A percentile compares a stretch with the other conserved stretches of the same genome.
Evolutionary conservation across 441 rosid genomes (phyloP).

Genomic region (Manihot esculenta): DNA sequence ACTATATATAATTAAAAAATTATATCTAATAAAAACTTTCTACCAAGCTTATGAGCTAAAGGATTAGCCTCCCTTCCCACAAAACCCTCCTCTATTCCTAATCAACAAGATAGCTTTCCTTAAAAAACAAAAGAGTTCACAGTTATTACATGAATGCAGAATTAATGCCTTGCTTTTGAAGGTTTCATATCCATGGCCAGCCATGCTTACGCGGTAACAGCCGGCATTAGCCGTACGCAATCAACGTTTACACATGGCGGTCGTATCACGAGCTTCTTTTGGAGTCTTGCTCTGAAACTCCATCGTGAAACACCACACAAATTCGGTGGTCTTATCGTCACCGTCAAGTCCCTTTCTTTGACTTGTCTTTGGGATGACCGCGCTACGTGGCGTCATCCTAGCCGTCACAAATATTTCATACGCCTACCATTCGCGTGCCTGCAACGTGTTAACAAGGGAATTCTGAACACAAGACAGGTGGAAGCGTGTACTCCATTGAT

Average conservation of each 20-base stretch:
- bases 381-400: constrained; percentile 19
- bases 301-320: not conserved
- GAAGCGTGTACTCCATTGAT: not conserved
- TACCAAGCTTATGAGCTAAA: too few relatives aligned
- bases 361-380: constrained; percentile 1
- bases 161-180: too few relatives aligned
- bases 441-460: constrained; percentile 2
- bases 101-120: too few relatives aligned
- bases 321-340: not conserved
- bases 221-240: not conserved
- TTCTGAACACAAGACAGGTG: constrained; percentile 4
- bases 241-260: not conserved
- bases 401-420: too few relatives aligned
- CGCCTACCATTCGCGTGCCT: not conserved
- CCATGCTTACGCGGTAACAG: not conserved
- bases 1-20: too few relatives aligned
- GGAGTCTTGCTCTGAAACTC: not conserved
- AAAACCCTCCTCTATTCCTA: too few relatives aligned
- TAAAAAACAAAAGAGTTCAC: too few relatives aligned
- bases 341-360: constrained; percentile 19
- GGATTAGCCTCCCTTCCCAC: too few relatives aligned
- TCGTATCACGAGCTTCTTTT: not conserved
- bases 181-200: not conserved
- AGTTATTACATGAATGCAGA: too few relatives aligned
- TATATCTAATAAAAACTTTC: too few relatives aligned